phyloP scores from a whole-genome alignment of 75 land plant species.

The Picea glauca region DNA sequence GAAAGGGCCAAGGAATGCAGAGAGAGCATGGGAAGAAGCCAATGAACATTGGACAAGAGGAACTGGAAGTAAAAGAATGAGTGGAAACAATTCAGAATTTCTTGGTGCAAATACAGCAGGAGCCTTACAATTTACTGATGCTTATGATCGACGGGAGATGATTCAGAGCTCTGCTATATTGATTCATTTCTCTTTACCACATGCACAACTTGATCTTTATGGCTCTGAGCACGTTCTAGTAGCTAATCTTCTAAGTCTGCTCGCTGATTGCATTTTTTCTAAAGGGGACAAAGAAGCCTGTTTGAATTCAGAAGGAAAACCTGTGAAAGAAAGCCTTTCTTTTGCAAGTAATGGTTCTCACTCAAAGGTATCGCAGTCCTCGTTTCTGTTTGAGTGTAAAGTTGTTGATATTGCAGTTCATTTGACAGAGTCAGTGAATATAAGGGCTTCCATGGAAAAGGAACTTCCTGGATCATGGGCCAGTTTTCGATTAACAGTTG shows the following conservation, averaged over 20 bases:
- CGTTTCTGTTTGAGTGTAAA: constrained; percentile 65
- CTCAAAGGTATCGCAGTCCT: constrained; percentile 32
- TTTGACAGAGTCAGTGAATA: constrained; percentile 21
- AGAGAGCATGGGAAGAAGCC: constrained; percentile 54
- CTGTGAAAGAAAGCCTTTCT: constrained; percentile 8
- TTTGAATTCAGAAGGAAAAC: constrained; percentile 2
- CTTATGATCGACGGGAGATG: constrained; percentile 45
- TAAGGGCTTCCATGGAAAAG: constrained; percentile 28
- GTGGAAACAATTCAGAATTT: constrained; percentile 61
- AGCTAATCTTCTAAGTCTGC: constrained; percentile 26
- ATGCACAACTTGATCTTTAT: constrained; percentile 31
- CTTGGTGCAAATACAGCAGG: constrained; percentile 54
- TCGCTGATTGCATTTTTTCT: constrained; percentile 23
- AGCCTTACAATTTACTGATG: constrained; percentile 42
- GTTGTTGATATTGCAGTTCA: constrained; percentile 27
- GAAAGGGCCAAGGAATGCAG: constrained; percentile 52
- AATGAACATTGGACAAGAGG: constrained; percentile 37
- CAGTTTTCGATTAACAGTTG: constrained; percentile 29
- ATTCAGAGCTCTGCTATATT: constrained; percentile 44
- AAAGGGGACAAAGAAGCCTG: neutral
- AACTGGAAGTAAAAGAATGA: constrained; percentile 31
- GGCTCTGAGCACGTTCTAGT: constrained; percentile 34
- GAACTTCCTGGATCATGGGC: constrained; percentile 61
- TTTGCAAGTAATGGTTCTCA: neutral
- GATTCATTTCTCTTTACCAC: constrained; percentile 41